Evolutionary conservation across 306 rosid genomes (phyloP).

Genomic region (Benincasa hispida): DNA sequence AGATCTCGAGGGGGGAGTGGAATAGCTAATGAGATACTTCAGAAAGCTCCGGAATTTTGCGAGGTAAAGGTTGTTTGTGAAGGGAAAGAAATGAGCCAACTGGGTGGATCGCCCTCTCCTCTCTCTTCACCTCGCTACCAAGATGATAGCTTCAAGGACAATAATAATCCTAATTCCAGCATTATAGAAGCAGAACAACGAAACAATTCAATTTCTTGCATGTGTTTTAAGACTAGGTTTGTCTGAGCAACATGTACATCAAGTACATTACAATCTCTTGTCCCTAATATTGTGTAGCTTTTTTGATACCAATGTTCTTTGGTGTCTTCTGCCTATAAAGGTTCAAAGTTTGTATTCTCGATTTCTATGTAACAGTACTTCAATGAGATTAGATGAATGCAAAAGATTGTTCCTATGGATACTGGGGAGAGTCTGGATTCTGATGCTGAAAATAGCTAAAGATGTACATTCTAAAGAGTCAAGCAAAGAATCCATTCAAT

Average conservation of each 20-base stretch:
- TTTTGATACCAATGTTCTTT: neutral
- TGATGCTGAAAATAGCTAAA: neutral
- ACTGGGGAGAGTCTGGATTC: neutral
- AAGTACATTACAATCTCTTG: neutral
- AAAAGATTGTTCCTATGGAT: neutral
- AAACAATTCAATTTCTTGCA: constrained; percentile 34
- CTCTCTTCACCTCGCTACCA: constrained; percentile 10
- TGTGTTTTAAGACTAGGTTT: constrained; percentile 43
- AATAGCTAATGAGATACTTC: constrained; percentile 46
- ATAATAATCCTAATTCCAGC: constrained; percentile 9
- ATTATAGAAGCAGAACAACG: constrained; percentile 13
- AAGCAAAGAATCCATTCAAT: constrained; percentile 37
- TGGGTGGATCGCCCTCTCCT: constrained; percentile 8
- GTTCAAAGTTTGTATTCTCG: neutral
- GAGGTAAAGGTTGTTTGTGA: constrained; percentile 48
- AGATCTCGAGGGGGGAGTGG: constrained; percentile 42
- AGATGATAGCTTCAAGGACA: neutral
- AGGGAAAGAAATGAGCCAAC: constrained; percentile 44
- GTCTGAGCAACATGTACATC: neutral
- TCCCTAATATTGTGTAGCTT: neutral
- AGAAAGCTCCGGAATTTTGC: constrained; percentile 41
- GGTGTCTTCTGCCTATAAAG: neutral
- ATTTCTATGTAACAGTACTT: neutral
- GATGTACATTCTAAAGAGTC: neutral
- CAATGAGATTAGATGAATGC: neutral